Base-by-base conservation (phyloP, 345 rosid genomes). In the Linum tenue region DNA sequence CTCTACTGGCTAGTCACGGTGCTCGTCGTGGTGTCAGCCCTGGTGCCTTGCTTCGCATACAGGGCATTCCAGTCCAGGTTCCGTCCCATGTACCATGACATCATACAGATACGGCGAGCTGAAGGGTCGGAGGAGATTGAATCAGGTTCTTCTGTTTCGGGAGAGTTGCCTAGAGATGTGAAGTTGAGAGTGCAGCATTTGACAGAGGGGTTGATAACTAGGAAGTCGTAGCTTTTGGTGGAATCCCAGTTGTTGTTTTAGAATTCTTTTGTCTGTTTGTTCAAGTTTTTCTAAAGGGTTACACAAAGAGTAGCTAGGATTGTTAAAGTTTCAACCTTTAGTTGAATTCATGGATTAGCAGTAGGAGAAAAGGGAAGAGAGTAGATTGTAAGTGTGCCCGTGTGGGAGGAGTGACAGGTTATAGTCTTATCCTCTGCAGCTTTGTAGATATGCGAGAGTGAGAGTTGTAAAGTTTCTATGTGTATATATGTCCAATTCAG, bases 81-180 rank as follows among this genome's bases (percentile, higher is more conserved):
- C 74, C 82, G 72, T 15, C 96, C 97, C 0, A 85, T 88, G 99
- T 66, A 80, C 70, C 97, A 94, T 50, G 97, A 94, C 59, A 59
- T 41, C n/a, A 77, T 88, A 55, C 91, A 86, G 72, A 64, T 65
- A 43, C 37, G 39, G 12, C 77, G 67, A 56, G 61, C 7, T 8
- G 73, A 70, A 74, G 78, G 57, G 17, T 31, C 58, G 0, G 56
- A 22, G 31, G 31, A 77, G 15, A 48, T 56, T 35, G 65, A 70
- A n/a, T 5, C 53, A 22, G 31, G 31, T 48, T 48, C 53, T 48
- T 48, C 53, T 15, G 70, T n/a, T 65, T 41, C 79, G 0, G 10
- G 74, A 0, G 83, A 85, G 48, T 78, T 75, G 74, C 83, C 85
- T 7, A 61, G 64, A 9, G 73, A 61, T 64, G 75, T 83, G 17